Percentiles rank a stretch among this genome's conserved stretches.
These are phyloP conservation scores for Botrytis paeoniae DNA, from an alignment of 2,329 filamentous ascomycete genomes.

Conservation along the genomic window DNA sequence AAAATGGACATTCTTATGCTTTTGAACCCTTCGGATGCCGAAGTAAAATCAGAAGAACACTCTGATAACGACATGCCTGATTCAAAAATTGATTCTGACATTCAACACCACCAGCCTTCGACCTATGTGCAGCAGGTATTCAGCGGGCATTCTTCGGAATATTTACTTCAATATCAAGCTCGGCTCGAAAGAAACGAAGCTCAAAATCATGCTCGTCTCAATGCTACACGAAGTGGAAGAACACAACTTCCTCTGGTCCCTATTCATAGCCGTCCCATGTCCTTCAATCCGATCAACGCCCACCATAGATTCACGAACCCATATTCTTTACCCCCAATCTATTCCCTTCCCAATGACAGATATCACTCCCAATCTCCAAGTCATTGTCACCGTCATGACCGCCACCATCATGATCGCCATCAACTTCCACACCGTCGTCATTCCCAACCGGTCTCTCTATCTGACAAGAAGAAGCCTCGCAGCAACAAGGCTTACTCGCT, in stretches of 20 bases:
- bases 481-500: conserved; percentile 24
- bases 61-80: not conserved
- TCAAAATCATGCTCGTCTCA: not conserved
- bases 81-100: not conserved
- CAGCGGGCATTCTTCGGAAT: not conserved
- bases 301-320: not conserved
- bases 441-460: not conserved
- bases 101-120: conserved; percentile 3
- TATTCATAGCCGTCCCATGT: not conserved
- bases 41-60: not conserved
- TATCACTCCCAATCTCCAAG: not conserved
- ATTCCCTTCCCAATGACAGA: not conserved
- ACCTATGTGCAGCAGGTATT: not conserved
- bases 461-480: conserved; percentile 9
- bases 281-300: not conserved
- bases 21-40: not conserved
- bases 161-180: not conserved
- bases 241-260: conserved; percentile 3
- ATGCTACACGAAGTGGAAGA: conserved; percentile 1
- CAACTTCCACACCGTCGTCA: not conserved
- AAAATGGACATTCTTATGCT: conserved; percentile 14
- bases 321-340: not conserved
- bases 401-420: not conserved
- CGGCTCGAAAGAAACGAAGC: not conserved
- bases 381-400: not conserved